phyloP scores from a whole-genome alignment of 768 basidiomycete genomes.

The Mycena polygramma region DNA sequence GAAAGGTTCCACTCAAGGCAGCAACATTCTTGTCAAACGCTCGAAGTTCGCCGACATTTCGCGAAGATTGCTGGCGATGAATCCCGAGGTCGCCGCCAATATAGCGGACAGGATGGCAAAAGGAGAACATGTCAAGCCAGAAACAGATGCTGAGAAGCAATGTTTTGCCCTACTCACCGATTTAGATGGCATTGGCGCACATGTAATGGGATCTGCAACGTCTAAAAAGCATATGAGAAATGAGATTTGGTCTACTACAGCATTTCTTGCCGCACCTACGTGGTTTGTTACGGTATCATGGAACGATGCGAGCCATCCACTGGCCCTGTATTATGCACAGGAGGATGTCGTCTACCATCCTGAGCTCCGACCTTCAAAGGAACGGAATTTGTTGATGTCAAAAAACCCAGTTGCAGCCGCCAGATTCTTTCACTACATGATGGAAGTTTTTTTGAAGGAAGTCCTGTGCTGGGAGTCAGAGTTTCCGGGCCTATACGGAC shows the following conservation, averaged over 20 bases:
- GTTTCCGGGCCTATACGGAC: no score
- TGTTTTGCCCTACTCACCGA: slow-evolving; percentile 53
- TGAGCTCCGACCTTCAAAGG: neutral
- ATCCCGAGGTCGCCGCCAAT: slow-evolving; percentile 39
- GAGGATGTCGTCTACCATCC: neutral
- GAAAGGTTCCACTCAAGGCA: slow-evolving; percentile 42
- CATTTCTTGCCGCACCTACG: no score
- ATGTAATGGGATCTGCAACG: slow-evolving; percentile 42
- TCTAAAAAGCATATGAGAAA: slow-evolving; percentile 13
- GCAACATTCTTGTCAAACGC: slow-evolving; percentile 46
- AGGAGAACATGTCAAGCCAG: slow-evolving; percentile 41
- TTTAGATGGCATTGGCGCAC: no score
- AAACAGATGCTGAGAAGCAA: no score
- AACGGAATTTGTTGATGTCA: neutral
- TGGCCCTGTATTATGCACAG: slow-evolving; percentile 8
- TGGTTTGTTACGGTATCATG: neutral
- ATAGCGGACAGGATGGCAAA: slow-evolving; percentile 40
- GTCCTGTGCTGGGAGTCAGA: no score
- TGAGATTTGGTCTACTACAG: slow-evolving; percentile 28
- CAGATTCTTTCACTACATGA: no score
- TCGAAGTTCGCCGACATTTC: slow-evolving; percentile 44
- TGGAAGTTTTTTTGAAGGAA: no score
- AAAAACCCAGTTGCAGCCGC: no score
- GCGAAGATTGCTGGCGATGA: slow-evolving; percentile 31
- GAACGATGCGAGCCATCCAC: slow-evolving; percentile 1